Evolutionary conservation across 805 yeast genomes (phyloP), one percentile per base, ranked within the genome.

Genomic region (Starmerella gropengiesseri): DNA sequence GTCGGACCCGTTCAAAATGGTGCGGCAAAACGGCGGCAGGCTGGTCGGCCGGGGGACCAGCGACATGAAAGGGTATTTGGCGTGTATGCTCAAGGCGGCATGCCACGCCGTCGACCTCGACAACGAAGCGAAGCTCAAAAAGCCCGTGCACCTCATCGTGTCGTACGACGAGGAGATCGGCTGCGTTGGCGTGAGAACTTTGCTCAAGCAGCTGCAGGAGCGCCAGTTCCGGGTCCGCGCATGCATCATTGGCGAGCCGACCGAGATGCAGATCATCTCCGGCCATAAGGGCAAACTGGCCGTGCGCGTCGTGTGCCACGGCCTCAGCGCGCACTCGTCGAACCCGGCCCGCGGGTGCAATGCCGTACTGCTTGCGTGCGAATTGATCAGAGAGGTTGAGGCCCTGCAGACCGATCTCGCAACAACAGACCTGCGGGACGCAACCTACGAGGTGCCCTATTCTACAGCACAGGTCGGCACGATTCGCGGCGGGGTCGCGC

Each of bases 141-240:
- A 31, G 22, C 52, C 52, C 5, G 30, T 48, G 26, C 49, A 48
- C 17, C 25, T 46, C 3, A 41, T 44, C 2, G 33, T 48, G 7
- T 48, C 52, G 11, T 48, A 48, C 40, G 52, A 48, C 30, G 52
- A 48, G 43, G 52, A 48, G 28, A 46, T 48, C 22, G 52, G 52
- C 19, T 48, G 52, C 28, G 52, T 48, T 3, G 52, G 52, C 13
- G 45, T 46, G 27, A 45, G 47, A 4, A 46, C 52, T 13, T 43
- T 48, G 34, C 38, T 48, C 3, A 31, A 36, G 17, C 39, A 43
- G 13, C 43, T 48, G n/a, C 19, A 37, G 25, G 25, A 12, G 17
- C 18, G 14, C 7, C 12, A 21, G 11, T 48, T 48, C 28, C 9
- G 27, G 22, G 52, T 46, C 12, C 34, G 40, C 11, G 52, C 49